A percentile compares a stretch with the other conserved stretches of the same genome.
Conservation (phyloP, 108 stramenopile genomes). For the Skeletonema tropicum region DNA sequence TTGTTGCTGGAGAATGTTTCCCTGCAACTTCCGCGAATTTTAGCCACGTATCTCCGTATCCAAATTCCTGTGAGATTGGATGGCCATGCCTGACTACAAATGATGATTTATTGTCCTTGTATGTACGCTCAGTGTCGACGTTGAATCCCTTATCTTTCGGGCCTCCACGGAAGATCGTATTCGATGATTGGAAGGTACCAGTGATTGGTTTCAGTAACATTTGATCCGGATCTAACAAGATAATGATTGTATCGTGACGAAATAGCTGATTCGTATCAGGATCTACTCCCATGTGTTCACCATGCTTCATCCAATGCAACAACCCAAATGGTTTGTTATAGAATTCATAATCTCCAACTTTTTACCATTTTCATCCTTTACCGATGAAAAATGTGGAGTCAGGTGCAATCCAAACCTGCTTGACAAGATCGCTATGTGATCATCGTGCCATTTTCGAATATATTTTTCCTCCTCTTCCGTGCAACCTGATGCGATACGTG, state of each 20-base stretch:
- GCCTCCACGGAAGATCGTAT: conserved; percentile 29
- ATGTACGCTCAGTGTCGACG: neutral
- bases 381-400: conserved; percentile 55
- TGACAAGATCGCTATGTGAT: conserved; percentile 47
- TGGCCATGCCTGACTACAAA: conserved; percentile 65
- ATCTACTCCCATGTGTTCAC: conserved; percentile 42
- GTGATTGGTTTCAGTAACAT: conserved; percentile 68
- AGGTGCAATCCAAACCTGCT: conserved; percentile 60
- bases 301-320: conserved; percentile 72
- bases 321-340: conserved; percentile 90
- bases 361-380: conserved; percentile 36
- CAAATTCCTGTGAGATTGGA: conserved; percentile 85
- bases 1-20: conserved; percentile 3
- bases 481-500: conserved; percentile 84
- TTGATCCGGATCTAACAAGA: conserved; percentile 76
- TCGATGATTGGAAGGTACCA: conserved; percentile 53
- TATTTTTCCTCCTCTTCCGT: conserved; percentile 18
- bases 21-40: conserved; percentile 39
- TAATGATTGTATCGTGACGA: conserved; percentile 58
- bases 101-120: conserved; percentile 1
- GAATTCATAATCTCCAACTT: conserved; percentile 60
- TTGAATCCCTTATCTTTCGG: conserved; percentile 10
- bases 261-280: conserved; percentile 31
- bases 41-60: conserved; percentile 77
- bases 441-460: conserved; percentile 27